Evolutionary conservation across 73 alveolate species (phyloP).

Genomic region (Tetrahymena malaccensis): DNA sequence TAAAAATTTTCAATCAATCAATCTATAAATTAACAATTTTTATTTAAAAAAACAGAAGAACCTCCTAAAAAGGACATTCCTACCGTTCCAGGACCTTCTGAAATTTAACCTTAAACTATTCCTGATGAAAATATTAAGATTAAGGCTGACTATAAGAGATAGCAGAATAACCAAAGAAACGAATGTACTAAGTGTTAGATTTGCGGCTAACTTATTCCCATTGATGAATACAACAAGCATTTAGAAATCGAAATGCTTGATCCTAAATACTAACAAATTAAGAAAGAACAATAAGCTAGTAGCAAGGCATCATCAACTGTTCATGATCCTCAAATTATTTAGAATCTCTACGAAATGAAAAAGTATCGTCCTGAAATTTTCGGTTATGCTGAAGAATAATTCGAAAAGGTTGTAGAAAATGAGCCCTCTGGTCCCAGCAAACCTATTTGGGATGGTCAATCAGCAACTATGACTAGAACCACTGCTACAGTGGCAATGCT

Average conservation of each 20-base stretch:
- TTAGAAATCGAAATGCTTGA: slow-evolving; percentile 83
- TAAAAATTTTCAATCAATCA: too few species aligned
- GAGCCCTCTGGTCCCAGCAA: not conserved
- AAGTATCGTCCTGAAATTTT: not conserved
- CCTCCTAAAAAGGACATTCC: not conserved
- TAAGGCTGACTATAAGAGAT: slow-evolving; percentile 70
- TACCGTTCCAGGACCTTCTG: slow-evolving; percentile 13
- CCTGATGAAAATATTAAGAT: slow-evolving; percentile 72
- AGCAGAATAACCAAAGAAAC: slow-evolving; percentile 43
- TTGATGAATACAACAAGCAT: slow-evolving; percentile 79
- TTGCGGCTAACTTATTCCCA: slow-evolving; percentile 73
- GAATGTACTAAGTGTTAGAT: slow-evolving; percentile 81
- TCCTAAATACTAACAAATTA: slow-evolving; percentile 84
- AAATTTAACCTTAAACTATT: slow-evolving; percentile 1
- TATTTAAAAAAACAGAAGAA: not conserved
- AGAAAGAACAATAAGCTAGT: slow-evolving; percentile 51
- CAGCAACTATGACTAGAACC: not conserved
- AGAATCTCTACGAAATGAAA: not conserved
- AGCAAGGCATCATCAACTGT: slow-evolving; percentile 24
- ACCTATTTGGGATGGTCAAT: not conserved
- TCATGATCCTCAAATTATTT: not conserved
- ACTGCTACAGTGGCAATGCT: not conserved
- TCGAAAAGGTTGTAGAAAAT: not conserved
- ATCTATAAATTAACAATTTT: not conserved
- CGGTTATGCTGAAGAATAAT: not conserved